Base-by-base conservation (phyloP, 2,329 filamentous ascomycete species). In the Tolypocladium amazonense region DNA sequence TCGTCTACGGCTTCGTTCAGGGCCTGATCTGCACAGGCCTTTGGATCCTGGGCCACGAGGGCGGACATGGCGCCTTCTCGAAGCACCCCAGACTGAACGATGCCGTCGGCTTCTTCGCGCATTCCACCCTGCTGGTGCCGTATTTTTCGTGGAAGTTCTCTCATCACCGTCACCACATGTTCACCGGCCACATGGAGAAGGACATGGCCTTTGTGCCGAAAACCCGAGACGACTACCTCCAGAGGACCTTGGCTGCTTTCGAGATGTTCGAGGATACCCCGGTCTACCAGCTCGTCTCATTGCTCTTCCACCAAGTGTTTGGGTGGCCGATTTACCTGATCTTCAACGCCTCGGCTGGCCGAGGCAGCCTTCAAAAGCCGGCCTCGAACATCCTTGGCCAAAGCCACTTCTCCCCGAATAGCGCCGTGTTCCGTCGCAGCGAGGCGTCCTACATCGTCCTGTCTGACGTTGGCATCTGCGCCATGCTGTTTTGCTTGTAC, bases 71-170 rank as follows among this genome's bases (percentile, higher is more conserved):
- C 20, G 85, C 86, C 55, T 87, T 89, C 71, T 86, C 83, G 20
- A 71, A 74, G 23, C 77, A 81, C 70, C 75, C 75, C 54, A 70
- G 66, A 37, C 69, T 88, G 64, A 89, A 89, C 71, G 80, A 87
- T 66, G 69, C 78, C n/a, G 75, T 85, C 59, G 87, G 87, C 61
- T 87, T 84, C 76, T 70, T 80, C 56, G 73, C 85, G 20, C 87
- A 89, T 77, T 87, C 83, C 9, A 76, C 81, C 61, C 77, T 89
- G 45, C 72, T 87, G 62, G 86, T 88, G 1, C 88, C 88, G 4
- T 90, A 86, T 74, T 89, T 88, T 75, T 85, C 83, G 57, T 90
- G 87, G 87, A 85, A 88, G 74, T 85, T 84, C 70, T 85, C 81
- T 41, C 87, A 90, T 71, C 80, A 81, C 61, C 81, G 86, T 57